A percentile compares a stretch with the other conserved stretches of the same genome.
These are phyloP conservation scores for Didymella arachidicola DNA, from an alignment of 2,329 filamentous ascomycete genomes.

Conservation along the genomic window DNA sequence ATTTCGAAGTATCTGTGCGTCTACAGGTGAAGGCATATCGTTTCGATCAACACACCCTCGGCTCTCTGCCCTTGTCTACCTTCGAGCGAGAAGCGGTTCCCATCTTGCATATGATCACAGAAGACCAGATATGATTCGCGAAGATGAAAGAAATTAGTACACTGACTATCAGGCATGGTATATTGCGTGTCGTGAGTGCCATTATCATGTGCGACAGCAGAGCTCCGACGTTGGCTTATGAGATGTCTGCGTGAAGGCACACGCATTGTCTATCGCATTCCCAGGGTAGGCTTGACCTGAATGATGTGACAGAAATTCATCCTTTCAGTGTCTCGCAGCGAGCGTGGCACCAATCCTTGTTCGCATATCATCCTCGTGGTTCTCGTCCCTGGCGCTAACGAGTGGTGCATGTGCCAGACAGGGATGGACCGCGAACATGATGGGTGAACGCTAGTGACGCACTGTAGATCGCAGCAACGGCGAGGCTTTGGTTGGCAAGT, in stretches of 20 bases:
- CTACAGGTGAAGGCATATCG: neutral
- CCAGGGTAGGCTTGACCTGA: neutral
- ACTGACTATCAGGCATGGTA: slow-evolving; percentile 1
- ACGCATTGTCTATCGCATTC: slow-evolving; percentile 1
- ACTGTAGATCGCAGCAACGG: slow-evolving; percentile 15
- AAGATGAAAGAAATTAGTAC: neutral
- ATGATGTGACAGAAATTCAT: neutral
- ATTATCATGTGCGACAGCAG: neutral
- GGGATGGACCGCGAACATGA: slow-evolving; percentile 6
- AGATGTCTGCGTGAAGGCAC: slow-evolving; percentile 1
- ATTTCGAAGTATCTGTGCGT: neutral
- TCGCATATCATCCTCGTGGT: slow-evolving; percentile 10
- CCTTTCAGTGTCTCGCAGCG: neutral
- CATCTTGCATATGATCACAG: neutral
- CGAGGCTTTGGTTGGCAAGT: slow-evolving; percentile 1
- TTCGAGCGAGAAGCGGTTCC: neutral
- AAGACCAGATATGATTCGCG: neutral
- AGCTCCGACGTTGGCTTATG: slow-evolving; percentile 5
- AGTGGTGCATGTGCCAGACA: slow-evolving; percentile 9
- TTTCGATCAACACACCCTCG: neutral
- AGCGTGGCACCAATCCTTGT: slow-evolving; percentile 12
- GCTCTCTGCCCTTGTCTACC: neutral
- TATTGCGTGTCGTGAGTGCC: neutral
- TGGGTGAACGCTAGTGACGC: slow-evolving; percentile 17
- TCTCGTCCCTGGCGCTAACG: slow-evolving; percentile 11